Base-by-base conservation (phyloP, 1,139 yeast genomes). In the Saccharomyces hybrid region DNA sequence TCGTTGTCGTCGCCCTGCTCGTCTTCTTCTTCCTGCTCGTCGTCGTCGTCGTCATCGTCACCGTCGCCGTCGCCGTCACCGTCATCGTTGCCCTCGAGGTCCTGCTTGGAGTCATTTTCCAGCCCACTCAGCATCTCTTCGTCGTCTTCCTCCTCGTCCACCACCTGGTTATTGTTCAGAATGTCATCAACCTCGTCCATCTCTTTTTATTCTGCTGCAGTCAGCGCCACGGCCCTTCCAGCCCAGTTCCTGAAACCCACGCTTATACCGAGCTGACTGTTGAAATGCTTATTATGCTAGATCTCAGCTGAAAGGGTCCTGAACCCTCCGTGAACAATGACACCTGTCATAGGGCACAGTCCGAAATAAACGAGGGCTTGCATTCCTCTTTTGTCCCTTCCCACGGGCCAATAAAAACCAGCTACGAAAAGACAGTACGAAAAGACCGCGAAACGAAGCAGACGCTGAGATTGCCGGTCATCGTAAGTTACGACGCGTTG, bases 101-200 rank as follows among this genome's bases (percentile, higher is more conserved):
- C 74, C 1, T 69, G 72, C 0, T 60, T 71, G 1, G 61, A 68
- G n/a, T 60, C 63, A 6, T 64, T 69, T 4, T 54, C 57, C 19
- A 64, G 72, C 0, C 66, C 74, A 14, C 57, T 57, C 65, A 47
- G 61, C 68, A 38, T 62, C 68, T 61, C 66, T n/a, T 64, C 70
- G 12, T 65, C 69, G 3, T 63, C 69, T 31, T 63, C 64, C n/a
- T 64, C 65, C 24, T 61, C 66, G 21, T 61, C 64, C 8, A 58
- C 66, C 8, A 58, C 68, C 26, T 61, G 59, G 51, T 64, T 59
- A 47, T 64, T 64, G 34, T 61, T 60, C 56, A 66, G 53, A 11
- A 66, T 63, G 34, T 66, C 70, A 48, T 64, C 70, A 2, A 66
- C 69, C 34, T 65, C 69, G 50, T 65, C 69, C 69, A 67, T 64